phyloP scores from a whole-genome alignment of 1,284 basidiomycete genomes.

The Rhodotorula sp. region DNA sequence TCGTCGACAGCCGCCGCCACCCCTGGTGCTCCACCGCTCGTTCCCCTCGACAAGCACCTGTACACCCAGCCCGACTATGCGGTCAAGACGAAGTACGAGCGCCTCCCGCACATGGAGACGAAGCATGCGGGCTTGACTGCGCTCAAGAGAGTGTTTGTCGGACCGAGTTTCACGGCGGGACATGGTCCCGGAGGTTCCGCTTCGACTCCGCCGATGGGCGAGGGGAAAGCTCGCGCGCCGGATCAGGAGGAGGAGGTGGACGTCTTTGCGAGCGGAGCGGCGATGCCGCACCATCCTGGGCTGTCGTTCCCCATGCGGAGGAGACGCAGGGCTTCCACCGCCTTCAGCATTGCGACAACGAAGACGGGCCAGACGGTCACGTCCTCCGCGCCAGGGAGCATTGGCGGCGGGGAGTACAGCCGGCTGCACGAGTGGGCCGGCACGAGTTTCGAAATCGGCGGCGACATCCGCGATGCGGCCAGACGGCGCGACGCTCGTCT shows the following conservation, averaged over 20 bases:
- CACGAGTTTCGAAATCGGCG: conserved; percentile 32
- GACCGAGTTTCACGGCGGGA: conserved; percentile 10
- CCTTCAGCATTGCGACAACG: background rate
- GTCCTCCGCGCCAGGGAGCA: background rate
- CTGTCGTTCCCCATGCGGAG: background rate
- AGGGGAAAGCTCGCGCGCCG: background rate
- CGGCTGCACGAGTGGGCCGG: conserved; percentile 21
- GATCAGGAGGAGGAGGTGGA: background rate
- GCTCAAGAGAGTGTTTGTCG: conserved; percentile 28
- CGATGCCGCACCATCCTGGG: no score
- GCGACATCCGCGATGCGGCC: conserved; percentile 28
- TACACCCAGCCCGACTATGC: conserved; percentile 10
- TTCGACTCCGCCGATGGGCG: background rate
- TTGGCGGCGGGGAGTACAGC: background rate
- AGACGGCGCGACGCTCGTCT: conserved; percentile 17
- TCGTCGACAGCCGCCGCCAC: no score
- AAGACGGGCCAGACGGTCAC: background rate
- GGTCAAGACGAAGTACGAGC: conserved; percentile 2
- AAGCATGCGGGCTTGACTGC: conserved; percentile 18
- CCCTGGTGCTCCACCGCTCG: background rate
- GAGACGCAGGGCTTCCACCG: background rate
- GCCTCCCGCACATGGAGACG: conserved; percentile 9
- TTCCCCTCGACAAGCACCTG: background rate
- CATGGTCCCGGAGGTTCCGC: background rate
- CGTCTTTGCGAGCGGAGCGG: background rate